Evolutionary conservation across 305 asterid genomes (phyloP), one percentile per base, ranked within the genome.

Genomic region (Striga hermonthica): DNA sequence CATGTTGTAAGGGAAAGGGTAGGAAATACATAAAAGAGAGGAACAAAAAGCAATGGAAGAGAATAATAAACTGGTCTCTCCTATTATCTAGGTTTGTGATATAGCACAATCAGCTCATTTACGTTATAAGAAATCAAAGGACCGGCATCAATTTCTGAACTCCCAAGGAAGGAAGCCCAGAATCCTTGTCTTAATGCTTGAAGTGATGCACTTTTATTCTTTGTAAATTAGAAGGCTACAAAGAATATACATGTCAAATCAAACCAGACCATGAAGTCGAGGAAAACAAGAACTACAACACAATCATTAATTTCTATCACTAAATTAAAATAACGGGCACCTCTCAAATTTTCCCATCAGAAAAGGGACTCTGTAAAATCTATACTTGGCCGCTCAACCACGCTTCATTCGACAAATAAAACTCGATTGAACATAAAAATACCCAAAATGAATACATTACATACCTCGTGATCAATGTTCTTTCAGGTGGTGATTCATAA

Each of bases 391-490:
- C 44, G 38, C 64, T 43, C 31, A 37, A 31, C 12, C 48, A 49
- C 35, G 16, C 35, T 54, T 49, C 0, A 56, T 62, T 57, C 74
- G 41, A 56, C 66, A 58, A 34, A 62, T 6, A 57, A 62, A 38
- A 56, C 50, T 38, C 47, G 57, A 56, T 56, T n/a, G 41, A 49
- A 41, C 67, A 62, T 40, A 54, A 63, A 1, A 15, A 41, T 59
- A 64, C 10, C 47, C 11, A 64, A 59, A 11, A 11, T 12, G 48
- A 52, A 57, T 7, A 15, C 57, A 22, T 41, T 62, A 73, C 78
- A 56, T 62, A 63, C 74, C 78, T 56, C 61, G 39, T 12, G 56
- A 67, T 45, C 70, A 34, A 67, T 36, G 49, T 40, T 34, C 36
- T 12, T 61, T 41, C 0, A 53, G 47, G 16, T 14, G 4, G 62